Evolutionary conservation across 2,329 filamentous ascomycete species (phyloP), one percentile per base, ranked within the genome.

Genomic region (Curvularia hawaiiensis): DNA sequence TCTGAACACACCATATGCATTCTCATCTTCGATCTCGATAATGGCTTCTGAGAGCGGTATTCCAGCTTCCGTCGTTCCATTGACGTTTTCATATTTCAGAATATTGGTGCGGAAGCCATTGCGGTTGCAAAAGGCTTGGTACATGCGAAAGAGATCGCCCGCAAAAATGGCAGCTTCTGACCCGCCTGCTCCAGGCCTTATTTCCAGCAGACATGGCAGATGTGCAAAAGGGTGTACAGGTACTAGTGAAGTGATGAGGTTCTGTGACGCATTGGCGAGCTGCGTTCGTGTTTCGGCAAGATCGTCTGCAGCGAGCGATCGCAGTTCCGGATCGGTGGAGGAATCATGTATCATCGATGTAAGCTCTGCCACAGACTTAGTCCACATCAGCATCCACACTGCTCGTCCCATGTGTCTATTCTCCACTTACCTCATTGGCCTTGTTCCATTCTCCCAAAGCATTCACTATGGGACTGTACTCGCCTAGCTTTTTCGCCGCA

Each of bases 161-260:
- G 93, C 92, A 67, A 99, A 99, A 61, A 97, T 87, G 0, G 91
- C 88, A 2, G 94, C 93, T 78, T 99, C 95, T 56, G 92, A 88
- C 2, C 95, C 95, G 38, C 95, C 95, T 0, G 92, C 93, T 0
- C 95, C 95, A 0, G 95, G 95, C 0, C 93, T 86, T 58, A 99
- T 90, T 78, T 99, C 95, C 41, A 99, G 79, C 62, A 99, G 84
- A 75, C 94, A 98, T 52, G 93, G 92, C 66, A 98, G 84, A 61
- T 92, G 85, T 31, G 91, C 91, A 73, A 97, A 99, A 3, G 93
- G 91, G 74, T 99, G 93, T 40, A 87, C 86, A 0, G 95, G 95
- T 16, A 96, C 90, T 52, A 99, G 83, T 45, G 90, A 87, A 22
- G 84, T 86, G 26, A 91, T 91, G 43, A 99, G 83, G 35, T 84